Evolutionary conservation across 176 grass and related monocot genomes (phyloP), one percentile per base, ranked within the genome.

Genomic region (Elaeis guineensis): DNA sequence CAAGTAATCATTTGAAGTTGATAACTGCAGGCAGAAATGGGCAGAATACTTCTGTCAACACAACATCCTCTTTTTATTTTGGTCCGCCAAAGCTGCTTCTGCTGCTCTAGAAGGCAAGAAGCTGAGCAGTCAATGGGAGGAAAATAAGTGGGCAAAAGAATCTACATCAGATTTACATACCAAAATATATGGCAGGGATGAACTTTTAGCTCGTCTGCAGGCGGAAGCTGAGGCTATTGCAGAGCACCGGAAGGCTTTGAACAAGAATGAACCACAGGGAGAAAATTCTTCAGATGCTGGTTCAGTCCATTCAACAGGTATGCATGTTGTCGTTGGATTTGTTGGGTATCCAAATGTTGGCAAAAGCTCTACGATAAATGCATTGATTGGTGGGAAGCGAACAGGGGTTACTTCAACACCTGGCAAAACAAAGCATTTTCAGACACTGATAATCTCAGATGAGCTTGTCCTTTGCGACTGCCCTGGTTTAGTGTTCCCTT

Each of bases 341-440:
- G 83, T 97, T 85, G 92, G 92, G 66, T 97, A 97, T 67, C 92
- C 92, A 14, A 97, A 97, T 75, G 92, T 97, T 30, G 92, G 92
- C 26, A 97, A 97, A 70, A 97, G 92, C 58, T 97, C 92, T 16
- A 97, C 92, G 0, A 97, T 97, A 65, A 97, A 97, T 78, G 92
- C 92, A 50, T 72, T 97, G 48, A 87, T 97, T 44, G 92, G 92
- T 11, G 35, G 81, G 70, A 97, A 97, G 77, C 71, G 69, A 67
- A 90, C 92, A 32, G 87, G 92, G 20, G 92, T 96, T 22, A 96
- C 92, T 21, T 86, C 85, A 12, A 96, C 91, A 35, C 91, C 91
- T 69, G 91, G 91, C 25, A 96, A 96, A 65, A 96, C 91, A 0
- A 96, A 96, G 57, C 91, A 96, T 77, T 96, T 96, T 75, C 91